Evolutionary conservation across 2,329 filamentous ascomycete genomes (phyloP).

Genomic region (Penicillium sp.): DNA sequence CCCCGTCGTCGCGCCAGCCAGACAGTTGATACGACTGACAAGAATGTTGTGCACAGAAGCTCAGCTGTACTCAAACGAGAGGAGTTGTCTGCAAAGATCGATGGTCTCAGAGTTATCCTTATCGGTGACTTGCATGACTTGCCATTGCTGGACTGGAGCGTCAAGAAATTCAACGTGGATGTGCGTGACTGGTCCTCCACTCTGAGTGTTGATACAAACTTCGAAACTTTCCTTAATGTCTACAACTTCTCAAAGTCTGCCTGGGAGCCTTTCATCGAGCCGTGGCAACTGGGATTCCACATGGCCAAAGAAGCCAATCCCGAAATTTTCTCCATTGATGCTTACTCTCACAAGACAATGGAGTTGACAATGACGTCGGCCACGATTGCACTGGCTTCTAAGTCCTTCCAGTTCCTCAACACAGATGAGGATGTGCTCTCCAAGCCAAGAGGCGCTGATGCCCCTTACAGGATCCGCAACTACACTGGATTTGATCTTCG

Average conservation of each 20-base stretch:
- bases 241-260: slow-evolving; percentile 99
- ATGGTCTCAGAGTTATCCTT: slow-evolving; percentile 87
- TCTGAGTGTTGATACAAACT: slow-evolving; percentile 83
- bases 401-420: slow-evolving; percentile 87
- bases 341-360: slow-evolving; percentile 86
- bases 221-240: slow-evolving; percentile 93
- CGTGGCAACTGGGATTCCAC: slow-evolving; percentile 93
- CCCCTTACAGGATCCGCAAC: slow-evolving; percentile 91
- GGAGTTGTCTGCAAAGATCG: slow-evolving; percentile 81
- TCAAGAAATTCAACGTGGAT: slow-evolving; percentile 84
- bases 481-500: slow-evolving; percentile 92
- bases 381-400: slow-evolving; percentile 89
- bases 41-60: slow-evolving; percentile 43
- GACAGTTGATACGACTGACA: slow-evolving; percentile 40
- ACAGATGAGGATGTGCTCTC: slow-evolving; percentile 89
- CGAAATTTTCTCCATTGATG: slow-evolving; percentile 78
- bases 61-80: slow-evolving; percentile 69
- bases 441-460: slow-evolving; percentile 88
- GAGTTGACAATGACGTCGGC: slow-evolving; percentile 92
- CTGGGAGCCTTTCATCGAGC: slow-evolving; percentile 95
- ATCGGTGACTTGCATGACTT: slow-evolving; percentile 96
- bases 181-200: slow-evolving; percentile 90
- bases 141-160: slow-evolving; percentile 88
- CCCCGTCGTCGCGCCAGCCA: slow-evolving; percentile 52
- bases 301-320: slow-evolving; percentile 77